Evolutionary conservation across 257 asterid genomes (phyloP), one percentile per base, ranked within the genome.

Genomic region (Jacaranda copaia): DNA sequence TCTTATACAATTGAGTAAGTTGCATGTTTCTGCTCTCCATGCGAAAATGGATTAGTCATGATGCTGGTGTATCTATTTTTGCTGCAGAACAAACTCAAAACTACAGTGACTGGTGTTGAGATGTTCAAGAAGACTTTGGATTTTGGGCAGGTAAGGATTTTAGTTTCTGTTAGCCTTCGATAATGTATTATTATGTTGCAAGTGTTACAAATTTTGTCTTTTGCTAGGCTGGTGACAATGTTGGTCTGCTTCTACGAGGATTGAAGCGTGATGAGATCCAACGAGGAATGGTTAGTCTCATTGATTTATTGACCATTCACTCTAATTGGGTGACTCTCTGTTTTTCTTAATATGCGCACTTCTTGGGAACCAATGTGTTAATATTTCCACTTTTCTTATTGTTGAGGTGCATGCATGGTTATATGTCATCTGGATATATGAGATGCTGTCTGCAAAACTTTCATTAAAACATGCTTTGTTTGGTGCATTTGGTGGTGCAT

Each of bases 121-220:
- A 96, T 96, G 99, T 96, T 96, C 91, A 96, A 92, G 89, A 96
- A 96, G 90, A 90, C 88, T 36, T 84, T 96, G 83, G 99, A 96
- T 85, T 53, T 40, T 83, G 99, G 99, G 72, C 98, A 96, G 88
- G 99, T 93, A 78, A 86, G 81, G 38, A 42, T 18, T 39, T 52
- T 62, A 51, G 46, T 57, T 62, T 12, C 32, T 56, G 36, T 63
- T 49, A 9, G 59, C 62, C 32, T 46, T 18, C 25, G n/a, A 19
- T 42, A 11, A 12, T 56, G 36, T 42, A 12, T 40, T 58, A 51
- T 46, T 63, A 8, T 56, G 48, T 16, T 56, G 63, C 65, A 32
- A 20, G 43, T 77, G 49, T 51, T 61, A 70, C 68, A 61, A 60
- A 38, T 46, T 72, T 43, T 18, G 6, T 58, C 70, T 81, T 80